Conservation (phyloP, 345 rosid genomes). For the Sonneratia caseolaris region DNA sequence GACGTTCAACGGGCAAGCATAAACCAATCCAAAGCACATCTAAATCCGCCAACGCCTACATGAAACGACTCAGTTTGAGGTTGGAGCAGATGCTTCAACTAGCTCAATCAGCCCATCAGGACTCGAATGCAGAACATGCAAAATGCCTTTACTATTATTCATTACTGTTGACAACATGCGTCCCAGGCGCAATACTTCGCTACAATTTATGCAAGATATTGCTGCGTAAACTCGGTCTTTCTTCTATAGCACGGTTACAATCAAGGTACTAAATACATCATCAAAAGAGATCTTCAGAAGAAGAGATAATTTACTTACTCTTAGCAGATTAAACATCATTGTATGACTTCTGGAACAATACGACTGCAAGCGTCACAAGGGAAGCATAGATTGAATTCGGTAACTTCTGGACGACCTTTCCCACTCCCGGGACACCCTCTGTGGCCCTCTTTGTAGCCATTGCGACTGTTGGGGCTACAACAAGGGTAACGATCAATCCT, state of each 20-base stretch:
- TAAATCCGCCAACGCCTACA: too few relatives aligned
- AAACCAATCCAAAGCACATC: too few relatives aligned
- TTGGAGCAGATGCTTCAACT: too few relatives aligned
- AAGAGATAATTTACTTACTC: background rate
- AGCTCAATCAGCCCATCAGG: too few relatives aligned
- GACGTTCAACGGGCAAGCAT: too few relatives aligned
- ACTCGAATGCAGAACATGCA: too few relatives aligned
- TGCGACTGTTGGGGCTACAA: conserved; percentile 89
- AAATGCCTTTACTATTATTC: too few relatives aligned
- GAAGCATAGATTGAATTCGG: conserved; percentile 78
- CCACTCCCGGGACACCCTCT: conserved; percentile 79
- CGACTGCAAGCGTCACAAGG: conserved; percentile 65
- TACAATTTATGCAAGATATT: background rate
- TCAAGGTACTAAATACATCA: background rate
- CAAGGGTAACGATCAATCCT: conserved; percentile 63
- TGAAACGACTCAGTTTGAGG: too few relatives aligned
- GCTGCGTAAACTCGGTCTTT: background rate
- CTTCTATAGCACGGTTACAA: background rate
- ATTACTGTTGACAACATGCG: too few relatives aligned
- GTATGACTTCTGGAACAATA: conserved; percentile 42
- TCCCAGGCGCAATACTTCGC: background rate
- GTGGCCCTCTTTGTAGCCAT: conserved; percentile 78
- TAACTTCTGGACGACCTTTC: conserved; percentile 69
- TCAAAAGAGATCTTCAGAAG: background rate
- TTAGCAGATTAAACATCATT: conserved; percentile 6